phyloP scores from a whole-genome alignment of 108 stramenopile genomes.

The Cyclotella baltica region DNA sequence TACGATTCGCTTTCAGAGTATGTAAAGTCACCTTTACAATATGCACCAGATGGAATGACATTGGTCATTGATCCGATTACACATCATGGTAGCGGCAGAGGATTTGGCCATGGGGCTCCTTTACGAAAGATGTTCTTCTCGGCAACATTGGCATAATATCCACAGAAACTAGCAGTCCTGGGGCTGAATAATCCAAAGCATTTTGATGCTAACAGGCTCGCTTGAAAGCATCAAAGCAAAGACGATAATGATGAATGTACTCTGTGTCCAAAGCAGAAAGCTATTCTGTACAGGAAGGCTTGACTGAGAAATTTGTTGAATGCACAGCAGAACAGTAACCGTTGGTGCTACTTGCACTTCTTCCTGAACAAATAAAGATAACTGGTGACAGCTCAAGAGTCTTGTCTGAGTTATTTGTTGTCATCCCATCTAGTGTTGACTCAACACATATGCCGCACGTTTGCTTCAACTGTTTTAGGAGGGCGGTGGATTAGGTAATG shows the following conservation, averaged over 20 bases:
- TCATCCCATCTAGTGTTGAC: constrained; percentile 94
- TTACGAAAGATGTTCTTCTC: constrained; percentile 80
- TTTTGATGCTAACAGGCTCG: constrained; percentile 81
- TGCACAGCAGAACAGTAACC: constrained; percentile 80
- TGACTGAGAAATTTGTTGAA: constrained; percentile 57
- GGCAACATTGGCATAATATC: constrained; percentile 94
- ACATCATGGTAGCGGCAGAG: constrained; percentile 39
- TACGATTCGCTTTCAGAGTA: constrained; percentile 31
- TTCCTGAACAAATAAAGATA: constrained; percentile 72
- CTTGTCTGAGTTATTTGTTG: constrained; percentile 65
- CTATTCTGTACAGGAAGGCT: constrained; percentile 54
- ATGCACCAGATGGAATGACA: background rate
- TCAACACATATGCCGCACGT: constrained; percentile 93
- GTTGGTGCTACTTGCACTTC: constrained; percentile 84
- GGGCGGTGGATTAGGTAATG: constrained; percentile 55
- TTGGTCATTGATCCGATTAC: too few relatives aligned
- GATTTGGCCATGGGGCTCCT: constrained; percentile 45
- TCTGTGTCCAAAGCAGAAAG: constrained; percentile 32
- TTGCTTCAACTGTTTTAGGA: constrained; percentile 86
- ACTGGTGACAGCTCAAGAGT: background rate
- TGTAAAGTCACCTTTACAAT: constrained; percentile 42
- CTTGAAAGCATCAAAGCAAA: constrained; percentile 16
- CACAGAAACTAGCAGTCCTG: constrained; percentile 91
- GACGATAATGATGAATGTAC: constrained; percentile 39
- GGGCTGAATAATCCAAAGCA: constrained; percentile 89